Base-by-base conservation (phyloP, 768 basidiomycete species). In the Tylopilus vinaceipallidus region DNA sequence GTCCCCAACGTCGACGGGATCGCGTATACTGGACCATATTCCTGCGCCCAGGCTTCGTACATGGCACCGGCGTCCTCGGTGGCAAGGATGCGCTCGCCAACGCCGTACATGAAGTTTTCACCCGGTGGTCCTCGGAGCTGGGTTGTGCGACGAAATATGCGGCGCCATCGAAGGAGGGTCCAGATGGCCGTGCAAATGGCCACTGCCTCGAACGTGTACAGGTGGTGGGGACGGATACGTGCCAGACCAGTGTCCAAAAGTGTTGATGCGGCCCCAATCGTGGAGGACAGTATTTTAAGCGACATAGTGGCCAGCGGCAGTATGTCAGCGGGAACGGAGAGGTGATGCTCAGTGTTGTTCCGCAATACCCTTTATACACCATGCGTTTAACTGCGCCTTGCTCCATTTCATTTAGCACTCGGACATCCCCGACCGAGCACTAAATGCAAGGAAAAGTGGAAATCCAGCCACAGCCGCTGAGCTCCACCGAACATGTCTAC, bases 11-110 rank as follows among this genome's bases (percentile, higher is more conserved):
- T 39, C 12, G 50, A 50, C 8, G n/a, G 64, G 61, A 55, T 32
- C 4, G 26, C 37, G 17, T 60, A 65, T 12, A 33, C n/a, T n/a
- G n/a, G n/a, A n/a, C n/a, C 64, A 29, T 57, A 65, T 26, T 58
- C 55, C 14, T 48, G 35, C 0, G 61, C 61, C 61, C 64, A 65
- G 0, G 36, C 29, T 45, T 65, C 64, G 10, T 63, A 63, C 2
- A 56, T 12, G 14, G 50, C 30, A 0, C 55, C 59, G 0, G 48
- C 3, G 23, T 59, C 47, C 0, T 38, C 33, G 0, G 55, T 42
- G 8, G 26, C 10, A 14, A 43, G 11, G n/a, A 53, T 37, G 13
- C 41, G 49, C 19, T 48, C 51, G 8, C 48, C 50, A 1, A 59
- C 51, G 3, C 61, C 64, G 9, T 50, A 66, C 10, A 59, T 10